A percentile compares a stretch with the other conserved stretches of the same genome.
phyloP scores from a whole-genome alignment of 371 early-diverging fungal species.

The Phascolomyces articulosus region DNA sequence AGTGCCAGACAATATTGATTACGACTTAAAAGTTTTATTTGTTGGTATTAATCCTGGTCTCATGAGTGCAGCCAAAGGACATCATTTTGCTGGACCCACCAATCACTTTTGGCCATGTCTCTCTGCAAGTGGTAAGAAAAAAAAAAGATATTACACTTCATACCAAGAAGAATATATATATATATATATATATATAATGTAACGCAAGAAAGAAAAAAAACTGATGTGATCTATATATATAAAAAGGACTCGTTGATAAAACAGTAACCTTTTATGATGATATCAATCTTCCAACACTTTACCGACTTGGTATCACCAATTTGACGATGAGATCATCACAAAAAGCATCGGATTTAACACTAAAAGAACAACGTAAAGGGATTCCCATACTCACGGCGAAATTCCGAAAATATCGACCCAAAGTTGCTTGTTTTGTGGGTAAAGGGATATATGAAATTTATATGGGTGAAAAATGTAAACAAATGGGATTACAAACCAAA shows the following conservation, averaged over 20 bases:
- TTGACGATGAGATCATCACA: conserved; percentile 64
- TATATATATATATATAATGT: neutral
- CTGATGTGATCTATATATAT: neutral
- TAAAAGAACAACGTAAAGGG: conserved; percentile 60
- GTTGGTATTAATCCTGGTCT: conserved; percentile 82
- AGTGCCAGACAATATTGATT: conserved; percentile 63
- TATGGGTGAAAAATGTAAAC: conserved; percentile 34
- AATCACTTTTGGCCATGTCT: conserved; percentile 84
- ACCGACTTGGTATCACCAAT: conserved; percentile 72
- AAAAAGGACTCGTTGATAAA: conserved; percentile 36
- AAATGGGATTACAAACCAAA: conserved; percentile 39
- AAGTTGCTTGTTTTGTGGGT: conserved; percentile 76
- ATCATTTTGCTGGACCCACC: conserved; percentile 75
- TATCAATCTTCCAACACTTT: conserved; percentile 41
- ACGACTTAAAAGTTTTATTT: conserved; percentile 74
- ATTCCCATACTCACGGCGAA: conserved; percentile 67
- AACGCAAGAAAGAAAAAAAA: neutral
- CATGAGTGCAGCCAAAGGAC: conserved; percentile 56
- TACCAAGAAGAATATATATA: neutral
- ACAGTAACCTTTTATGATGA: conserved; percentile 58
- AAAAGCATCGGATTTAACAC: conserved; percentile 58
- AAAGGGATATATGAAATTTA: conserved; percentile 73
- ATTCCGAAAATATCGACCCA: conserved; percentile 60
- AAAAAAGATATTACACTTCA: neutral
- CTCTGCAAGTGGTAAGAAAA: conserved; percentile 53